Base-by-base conservation (phyloP, 371 early-diverging fungal genomes). In the Mortierella sp. region DNA sequence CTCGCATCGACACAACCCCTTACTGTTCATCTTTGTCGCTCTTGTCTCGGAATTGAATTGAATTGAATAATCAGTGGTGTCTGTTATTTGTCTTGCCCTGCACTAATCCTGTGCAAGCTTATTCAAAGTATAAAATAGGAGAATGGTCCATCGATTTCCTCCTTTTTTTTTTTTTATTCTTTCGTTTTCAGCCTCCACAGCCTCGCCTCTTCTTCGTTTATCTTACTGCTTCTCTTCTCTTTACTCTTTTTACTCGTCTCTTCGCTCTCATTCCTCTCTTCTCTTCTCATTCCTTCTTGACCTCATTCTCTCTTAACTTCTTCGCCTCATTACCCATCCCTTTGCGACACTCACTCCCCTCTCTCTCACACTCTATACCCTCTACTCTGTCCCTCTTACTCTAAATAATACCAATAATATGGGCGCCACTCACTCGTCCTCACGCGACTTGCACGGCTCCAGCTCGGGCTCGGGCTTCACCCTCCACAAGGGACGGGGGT, bases 351-450 rank as follows among this genome's bases (percentile, higher is more conserved):
- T 16, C 52, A 41, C 26, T 41, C 45, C 50, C 22, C 34, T 50
- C 40, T 48, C 45, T n/a, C 64, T 58, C 29, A 16, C 64, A 47
- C 22, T 31, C 66, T 29, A 14, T n/a, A 11, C 24, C 45, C 66
- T 10, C 22, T 10, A 9, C 66, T 53, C 40, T 14, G 1, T 29
- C 29, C 58, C 40, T 43, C 34, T 39, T 39, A 29, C 67, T 2
- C 55, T 44, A 43, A 9, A 44, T 44, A 47, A 37, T 37, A 44
- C 47, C 22, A 22, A 44, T 44, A 31, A 80, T 80, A 80, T 80
- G 81, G 81, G 81, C 26, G 58, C 77, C 24, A 69, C 70, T 48
- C 76, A 76, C 10, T 80, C 80, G 37, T 69, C 72, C 9, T 29
- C 76, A 44, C 75, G 76, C 69, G n/a, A 66, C 37, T 52, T 63